Base-by-base conservation (phyloP, 1,284 basidiomycete genomes). In the Anthracocystis walkeri region DNA sequence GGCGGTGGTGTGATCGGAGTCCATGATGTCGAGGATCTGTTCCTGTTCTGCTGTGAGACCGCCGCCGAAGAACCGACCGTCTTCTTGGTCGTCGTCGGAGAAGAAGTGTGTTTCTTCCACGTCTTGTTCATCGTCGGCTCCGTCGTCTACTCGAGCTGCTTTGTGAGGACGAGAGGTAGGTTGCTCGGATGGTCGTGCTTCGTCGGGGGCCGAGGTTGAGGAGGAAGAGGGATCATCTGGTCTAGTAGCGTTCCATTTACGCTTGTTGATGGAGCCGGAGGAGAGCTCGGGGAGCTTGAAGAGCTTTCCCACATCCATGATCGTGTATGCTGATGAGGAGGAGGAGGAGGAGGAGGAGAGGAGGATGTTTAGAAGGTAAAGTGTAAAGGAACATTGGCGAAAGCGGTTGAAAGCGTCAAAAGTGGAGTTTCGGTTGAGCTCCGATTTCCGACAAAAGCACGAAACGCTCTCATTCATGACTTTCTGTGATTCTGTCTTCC, bases 281-380 rank as follows among this genome's bases (percentile, higher is more conserved):
- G 82, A 72, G 16, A 84, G 54, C 18, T 75, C 65, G 11, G 82
- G 82, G 3, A 82, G 76, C 80, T 84, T 82, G 71, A 84, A 84
- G 21, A 84, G 72, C 68, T 83, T 84, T 58, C 75, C 78, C 29
- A 84, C 77, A 49, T 84, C 82, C 82, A 84, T 84, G 11, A 10
- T 62, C 29, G 33, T 40, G 35, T 38, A 38, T 27, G n/a, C 35
- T 12, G 41, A 12, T 2, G 27, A 18, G n/a, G 23, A 38, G 38
- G 35, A n/a, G 33, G 40, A 6, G 10, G 31, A 38, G 14, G 10
- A 23, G 7, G 12, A 18, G 41, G 14, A 23, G 2, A 25, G 40
- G 12, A 20, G 41, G 18, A n/a, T 21, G 52, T 16, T 23, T 27
- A n/a, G n/a, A 50, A 50, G 49, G 33, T 11, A 4, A 6, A 18